Percentiles rank a stretch among this genome's conserved stretches.
phyloP scores from a whole-genome alignment of 192 early-diverging fungal genomes.

The Backusella psychrophila region DNA sequence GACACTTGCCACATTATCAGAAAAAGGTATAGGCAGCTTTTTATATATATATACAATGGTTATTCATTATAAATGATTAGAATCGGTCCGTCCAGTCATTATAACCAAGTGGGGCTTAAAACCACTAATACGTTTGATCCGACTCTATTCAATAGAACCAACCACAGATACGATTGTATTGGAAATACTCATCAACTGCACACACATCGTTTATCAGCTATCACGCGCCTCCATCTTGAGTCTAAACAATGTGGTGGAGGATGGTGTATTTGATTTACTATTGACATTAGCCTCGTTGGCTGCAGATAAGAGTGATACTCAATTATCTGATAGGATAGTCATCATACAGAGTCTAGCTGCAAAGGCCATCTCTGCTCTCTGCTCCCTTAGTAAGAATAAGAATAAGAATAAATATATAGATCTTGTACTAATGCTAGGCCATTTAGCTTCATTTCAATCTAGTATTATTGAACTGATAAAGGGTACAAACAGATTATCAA shows the following conservation, averaged over 20 bases:
- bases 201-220: constrained; percentile 12
- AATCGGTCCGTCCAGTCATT: constrained; percentile 45
- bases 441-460: constrained; percentile 41
- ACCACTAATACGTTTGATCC: constrained; percentile 36
- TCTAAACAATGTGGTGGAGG: constrained; percentile 1
- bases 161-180: neutral
- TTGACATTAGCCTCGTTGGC: neutral
- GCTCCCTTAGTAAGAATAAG: neutral
- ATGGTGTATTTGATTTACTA: constrained; percentile 6
- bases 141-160: constrained; percentile 2
- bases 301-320: neutral
- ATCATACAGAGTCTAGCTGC: constrained; percentile 12
- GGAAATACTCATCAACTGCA: constrained; percentile 14
- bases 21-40: constrained; percentile 34
- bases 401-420: too few relatives aligned
- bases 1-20: constrained; percentile 46
- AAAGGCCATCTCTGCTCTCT: constrained; percentile 1
- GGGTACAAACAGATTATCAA: constrained; percentile 34
- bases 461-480: constrained; percentile 47
- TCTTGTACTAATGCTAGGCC: neutral
- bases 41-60: too few relatives aligned
- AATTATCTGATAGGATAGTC: neutral
- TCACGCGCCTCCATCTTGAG: constrained; percentile 16
- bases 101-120: constrained; percentile 51
- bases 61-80: constrained; percentile 24